These are phyloP conservation scores for Phytophthora hibernalis DNA, from an alignment of 352 stramenopile species.

Conservation along the genomic window DNA sequence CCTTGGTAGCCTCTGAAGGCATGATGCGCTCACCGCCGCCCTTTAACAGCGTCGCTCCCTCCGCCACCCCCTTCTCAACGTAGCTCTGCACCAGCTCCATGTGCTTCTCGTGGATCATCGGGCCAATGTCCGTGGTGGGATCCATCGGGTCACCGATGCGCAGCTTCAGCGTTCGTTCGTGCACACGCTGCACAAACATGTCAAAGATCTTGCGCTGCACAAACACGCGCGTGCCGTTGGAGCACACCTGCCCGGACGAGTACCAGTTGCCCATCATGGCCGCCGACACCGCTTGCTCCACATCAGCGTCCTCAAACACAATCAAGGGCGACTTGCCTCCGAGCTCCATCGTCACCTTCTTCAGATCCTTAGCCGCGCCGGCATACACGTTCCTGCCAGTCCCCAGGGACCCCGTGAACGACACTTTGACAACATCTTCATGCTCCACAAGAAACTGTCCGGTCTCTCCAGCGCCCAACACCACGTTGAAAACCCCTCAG, in stretches of 20 bases:
- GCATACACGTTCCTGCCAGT: slow-evolving; percentile 80
- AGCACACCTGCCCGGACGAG: slow-evolving; percentile 91
- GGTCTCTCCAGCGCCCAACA: slow-evolving; percentile 68
- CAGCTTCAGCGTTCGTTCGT: slow-evolving; percentile 78
- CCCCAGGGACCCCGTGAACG: slow-evolving; percentile 85
- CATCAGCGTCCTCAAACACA: slow-evolving; percentile 87
- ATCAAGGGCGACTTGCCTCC: slow-evolving; percentile 91
- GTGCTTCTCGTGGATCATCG: slow-evolving; percentile 87
- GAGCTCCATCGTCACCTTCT: slow-evolving; percentile 92
- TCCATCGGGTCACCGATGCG: slow-evolving; percentile 88
- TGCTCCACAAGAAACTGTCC: slow-evolving; percentile 67
- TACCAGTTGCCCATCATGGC: slow-evolving; percentile 92
- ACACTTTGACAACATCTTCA: slow-evolving; percentile 72
- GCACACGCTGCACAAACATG: slow-evolving; percentile 81
- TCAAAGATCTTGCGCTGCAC: slow-evolving; percentile 88
- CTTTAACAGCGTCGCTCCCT: slow-evolving; percentile 68
- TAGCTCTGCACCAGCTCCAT: slow-evolving; percentile 80
- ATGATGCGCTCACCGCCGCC: slow-evolving; percentile 63
- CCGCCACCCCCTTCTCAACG: slow-evolving; percentile 60
- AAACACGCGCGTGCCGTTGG: slow-evolving; percentile 91
- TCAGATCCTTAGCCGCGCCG: slow-evolving; percentile 73
- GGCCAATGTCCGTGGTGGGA: slow-evolving; percentile 80
- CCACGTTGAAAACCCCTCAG: slow-evolving; percentile 82
- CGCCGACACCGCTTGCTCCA: slow-evolving; percentile 79
- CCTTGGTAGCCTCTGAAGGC: slow-evolving; percentile 47